Evolutionary conservation across 257 asterid species (phyloP).

Genomic region (Forsythia viridissima): DNA sequence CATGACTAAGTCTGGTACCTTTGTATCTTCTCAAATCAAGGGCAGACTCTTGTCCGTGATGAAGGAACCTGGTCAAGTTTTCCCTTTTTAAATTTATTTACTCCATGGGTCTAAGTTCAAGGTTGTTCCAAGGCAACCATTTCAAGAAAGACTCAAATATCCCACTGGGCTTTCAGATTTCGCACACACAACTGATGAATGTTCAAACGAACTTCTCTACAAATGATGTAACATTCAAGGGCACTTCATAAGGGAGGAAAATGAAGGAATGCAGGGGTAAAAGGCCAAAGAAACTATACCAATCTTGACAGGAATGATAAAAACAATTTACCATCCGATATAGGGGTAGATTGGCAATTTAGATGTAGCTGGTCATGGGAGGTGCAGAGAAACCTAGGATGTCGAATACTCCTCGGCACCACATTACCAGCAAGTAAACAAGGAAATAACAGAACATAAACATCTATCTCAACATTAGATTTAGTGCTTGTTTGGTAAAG

Average conservation of each 20-base stretch:
- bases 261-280: neutral
- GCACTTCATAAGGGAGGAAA: neutral
- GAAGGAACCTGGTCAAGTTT: neutral
- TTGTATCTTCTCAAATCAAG: neutral
- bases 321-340: conserved; percentile 24
- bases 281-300: conserved; percentile 25
- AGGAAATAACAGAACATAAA: conserved; percentile 1
- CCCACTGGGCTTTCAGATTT: neutral
- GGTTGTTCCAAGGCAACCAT: neutral
- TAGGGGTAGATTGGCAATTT: conserved; percentile 38
- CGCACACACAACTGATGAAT: neutral
- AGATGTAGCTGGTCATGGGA: conserved; percentile 54
- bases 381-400: conserved; percentile 36
- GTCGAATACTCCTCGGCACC: conserved; percentile 38
- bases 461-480: neutral
- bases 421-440: conserved; percentile 46
- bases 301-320: conserved; percentile 37
- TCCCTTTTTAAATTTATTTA: neutral
- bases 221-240: neutral
- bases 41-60: conserved; percentile 1
- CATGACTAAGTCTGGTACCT: conserved; percentile 50
- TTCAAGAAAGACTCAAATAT: neutral
- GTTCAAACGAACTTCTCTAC: neutral
- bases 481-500: too few relatives aligned
- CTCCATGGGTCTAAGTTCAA: neutral